Percentiles rank a stretch among this genome's conserved stretches.
These are phyloP conservation scores for Halophytophthora batemanensis DNA, from an alignment of 352 stramenopile genomes.

Conservation along the genomic window DNA sequence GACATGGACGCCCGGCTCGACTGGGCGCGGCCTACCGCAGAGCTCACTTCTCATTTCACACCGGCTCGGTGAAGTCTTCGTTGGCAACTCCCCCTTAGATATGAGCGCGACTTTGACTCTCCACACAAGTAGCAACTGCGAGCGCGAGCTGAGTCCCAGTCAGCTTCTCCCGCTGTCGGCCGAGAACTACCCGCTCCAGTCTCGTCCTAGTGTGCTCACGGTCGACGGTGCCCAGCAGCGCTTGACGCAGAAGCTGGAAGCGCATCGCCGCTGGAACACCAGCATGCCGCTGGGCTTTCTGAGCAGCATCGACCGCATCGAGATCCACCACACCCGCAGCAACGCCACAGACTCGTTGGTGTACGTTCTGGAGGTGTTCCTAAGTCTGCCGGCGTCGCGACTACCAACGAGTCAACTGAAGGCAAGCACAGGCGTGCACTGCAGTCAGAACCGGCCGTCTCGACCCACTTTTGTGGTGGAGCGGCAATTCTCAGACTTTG, in stretches of 20 bases:
- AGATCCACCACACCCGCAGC: conserved; percentile 32
- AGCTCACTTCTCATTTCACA: no score
- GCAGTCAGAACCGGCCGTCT: not conserved
- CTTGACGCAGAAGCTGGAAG: conserved; percentile 29
- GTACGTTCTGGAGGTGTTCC: conserved; percentile 42
- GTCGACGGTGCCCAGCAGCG: conserved; percentile 19
- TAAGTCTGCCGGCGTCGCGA: conserved; percentile 29
- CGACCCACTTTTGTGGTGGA: conserved; percentile 40
- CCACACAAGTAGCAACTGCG: no score
- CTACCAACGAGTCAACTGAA: conserved; percentile 25
- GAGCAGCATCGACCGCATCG: conserved; percentile 40
- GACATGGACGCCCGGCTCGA: no score
- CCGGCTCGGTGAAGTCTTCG: no score
- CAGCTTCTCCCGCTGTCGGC: no score
- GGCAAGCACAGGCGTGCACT: conserved; percentile 1
- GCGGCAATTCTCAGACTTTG: conserved; percentile 52
- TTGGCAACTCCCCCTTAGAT: no score
- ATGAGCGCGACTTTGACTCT: no score
- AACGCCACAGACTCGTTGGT: conserved; percentile 22
- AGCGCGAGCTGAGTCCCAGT: no score
- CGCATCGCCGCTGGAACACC: conserved; percentile 32
- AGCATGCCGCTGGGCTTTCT: conserved; percentile 37
- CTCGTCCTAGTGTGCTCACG: conserved; percentile 12
- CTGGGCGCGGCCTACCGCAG: no score
- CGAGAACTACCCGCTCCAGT: conserved; percentile 4